phyloP scores from a whole-genome alignment of 1,284 basidiomycete species.

The Fomitopsis betulina region DNA sequence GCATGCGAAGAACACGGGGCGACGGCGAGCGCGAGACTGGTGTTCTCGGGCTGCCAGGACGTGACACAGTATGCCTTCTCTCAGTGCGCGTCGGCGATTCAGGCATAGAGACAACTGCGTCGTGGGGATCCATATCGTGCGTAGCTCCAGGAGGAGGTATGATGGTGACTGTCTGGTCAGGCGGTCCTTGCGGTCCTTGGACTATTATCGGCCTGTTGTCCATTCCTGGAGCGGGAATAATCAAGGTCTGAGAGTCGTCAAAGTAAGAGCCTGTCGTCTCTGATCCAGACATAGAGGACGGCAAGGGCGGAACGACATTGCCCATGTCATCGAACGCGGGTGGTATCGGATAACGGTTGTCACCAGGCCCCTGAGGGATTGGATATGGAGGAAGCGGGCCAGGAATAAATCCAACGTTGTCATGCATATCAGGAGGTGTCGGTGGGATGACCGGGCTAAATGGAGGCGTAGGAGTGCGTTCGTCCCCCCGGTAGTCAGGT shows the following conservation, averaged over 20 bases:
- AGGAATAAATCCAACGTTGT: not conserved
- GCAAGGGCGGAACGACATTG: not conserved
- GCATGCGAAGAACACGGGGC: not conserved
- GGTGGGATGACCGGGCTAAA: slow-evolving; percentile 15
- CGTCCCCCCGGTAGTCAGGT: slow-evolving; percentile 12
- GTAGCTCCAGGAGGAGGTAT: not conserved
- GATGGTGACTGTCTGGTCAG: not conserved
- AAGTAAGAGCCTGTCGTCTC: not conserved
- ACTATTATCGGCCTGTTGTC: too few species aligned
- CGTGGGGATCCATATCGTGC: not conserved
- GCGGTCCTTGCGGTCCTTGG: not conserved
- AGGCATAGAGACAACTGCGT: not conserved
- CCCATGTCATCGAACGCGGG: too few species aligned
- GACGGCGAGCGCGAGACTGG: not conserved
- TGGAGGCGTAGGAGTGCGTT: not conserved
- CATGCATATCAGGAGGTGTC: not conserved
- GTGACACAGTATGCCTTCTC: not conserved
- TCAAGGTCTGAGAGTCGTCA: too few species aligned
- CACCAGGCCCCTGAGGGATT: not conserved
- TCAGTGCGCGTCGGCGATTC: not conserved
- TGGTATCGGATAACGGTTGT: too few species aligned
- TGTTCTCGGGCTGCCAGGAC: not conserved
- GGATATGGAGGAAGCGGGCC: not conserved
- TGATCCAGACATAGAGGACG: not conserved
- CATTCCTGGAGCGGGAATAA: too few species aligned